A percentile compares a stretch with the other conserved stretches of the same genome.
Conservation (phyloP, 2,329 filamentous ascomycete species). For the Sporothrix brunneoviolacea region DNA sequence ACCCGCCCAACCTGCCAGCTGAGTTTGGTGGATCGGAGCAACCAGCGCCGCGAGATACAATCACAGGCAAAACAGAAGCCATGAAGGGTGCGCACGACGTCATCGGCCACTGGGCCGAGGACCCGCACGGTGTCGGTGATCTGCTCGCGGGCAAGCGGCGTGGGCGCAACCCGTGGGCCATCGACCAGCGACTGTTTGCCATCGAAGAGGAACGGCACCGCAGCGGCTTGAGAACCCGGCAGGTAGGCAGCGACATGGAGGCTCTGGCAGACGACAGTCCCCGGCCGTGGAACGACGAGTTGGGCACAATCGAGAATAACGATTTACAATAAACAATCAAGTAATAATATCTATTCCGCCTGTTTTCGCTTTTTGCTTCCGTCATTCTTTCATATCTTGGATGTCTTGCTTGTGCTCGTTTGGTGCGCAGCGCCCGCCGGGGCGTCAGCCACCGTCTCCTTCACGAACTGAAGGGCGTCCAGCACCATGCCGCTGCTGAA, state of each 20-base stretch:
- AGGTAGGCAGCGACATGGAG: slow-evolving; percentile 27
- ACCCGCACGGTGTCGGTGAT: slow-evolving; percentile 45
- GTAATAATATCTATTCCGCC: too few species aligned
- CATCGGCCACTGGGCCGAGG: slow-evolving; percentile 41
- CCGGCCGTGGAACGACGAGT: slow-evolving; percentile 33
- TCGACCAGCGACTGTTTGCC: slow-evolving; percentile 39
- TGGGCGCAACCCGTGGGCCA: slow-evolving; percentile 43
- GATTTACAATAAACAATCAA: neutral
- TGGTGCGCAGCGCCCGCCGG: neutral
- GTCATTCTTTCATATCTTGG: slow-evolving; percentile 23
- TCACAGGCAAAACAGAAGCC: slow-evolving; percentile 30
- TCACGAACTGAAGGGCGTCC: slow-evolving; percentile 59
- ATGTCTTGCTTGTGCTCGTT: slow-evolving; percentile 14
- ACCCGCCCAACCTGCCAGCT: slow-evolving; percentile 42
- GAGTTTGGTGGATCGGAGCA: slow-evolving; percentile 28
- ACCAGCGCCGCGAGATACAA: neutral
- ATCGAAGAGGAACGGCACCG: slow-evolving; percentile 26
- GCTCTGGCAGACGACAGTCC: slow-evolving; percentile 31
- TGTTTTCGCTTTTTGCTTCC: neutral
- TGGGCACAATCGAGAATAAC: neutral
- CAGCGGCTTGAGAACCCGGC: slow-evolving; percentile 33
- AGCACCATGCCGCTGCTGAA: slow-evolving; percentile 61
- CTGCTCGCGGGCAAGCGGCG: slow-evolving; percentile 41
- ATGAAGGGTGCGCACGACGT: slow-evolving; percentile 38
- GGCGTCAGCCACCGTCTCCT: slow-evolving; percentile 35